Evolutionary conservation across 805 yeast species (phyloP), one percentile per base, ranked within the genome.

Genomic region (Saccharomycopsis fibuligera): DNA sequence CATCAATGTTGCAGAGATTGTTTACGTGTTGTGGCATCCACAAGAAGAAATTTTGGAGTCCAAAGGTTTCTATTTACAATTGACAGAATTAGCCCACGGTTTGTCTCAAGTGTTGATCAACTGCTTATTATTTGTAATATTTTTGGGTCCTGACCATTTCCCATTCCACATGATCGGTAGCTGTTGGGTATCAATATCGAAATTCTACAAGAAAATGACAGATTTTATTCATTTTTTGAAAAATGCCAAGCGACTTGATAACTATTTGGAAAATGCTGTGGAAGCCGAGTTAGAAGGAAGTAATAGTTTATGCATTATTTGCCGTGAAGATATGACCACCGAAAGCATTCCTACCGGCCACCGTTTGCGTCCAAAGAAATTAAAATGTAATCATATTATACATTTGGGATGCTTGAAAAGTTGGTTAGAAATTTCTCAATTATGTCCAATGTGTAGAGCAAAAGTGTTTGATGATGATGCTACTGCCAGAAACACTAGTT

Each of bases 361-460:
- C 49, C 70, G 85, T 48, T 65, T 67, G 39, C 69, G 66, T 43
- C 96, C 98, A 3, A 88, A 87, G 63, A 83, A 75, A 59, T 70
- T 93, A 43, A 73, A 69, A 1, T 93, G 99, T 69, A 85, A 87
- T 23, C 99, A 93, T 64, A 82, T 87, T 42, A 72, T 91, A 49
- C 99, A 93, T 62, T 68, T 84, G 66, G 90, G 93, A 3, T 93
- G 99, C 63, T 72, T 93, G 54, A 85, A 87, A 59, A 83, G 85
- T 56, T 93, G 99, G 99, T 71, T 93, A 57, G 95, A 86, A 60
- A 75, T 96, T 55, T 87, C 96, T 0, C 91, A 83, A 57, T 77
- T 79, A n/a, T 93, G 99, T 68, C 99, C 99, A 1, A 79, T 90
- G 47, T 93, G 99, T 63, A 72, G 96, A 53, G 71, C 82, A 27